Conservation (phyloP, 2,329 filamentous ascomycete species). For the Cladophialophora immunda region DNA sequence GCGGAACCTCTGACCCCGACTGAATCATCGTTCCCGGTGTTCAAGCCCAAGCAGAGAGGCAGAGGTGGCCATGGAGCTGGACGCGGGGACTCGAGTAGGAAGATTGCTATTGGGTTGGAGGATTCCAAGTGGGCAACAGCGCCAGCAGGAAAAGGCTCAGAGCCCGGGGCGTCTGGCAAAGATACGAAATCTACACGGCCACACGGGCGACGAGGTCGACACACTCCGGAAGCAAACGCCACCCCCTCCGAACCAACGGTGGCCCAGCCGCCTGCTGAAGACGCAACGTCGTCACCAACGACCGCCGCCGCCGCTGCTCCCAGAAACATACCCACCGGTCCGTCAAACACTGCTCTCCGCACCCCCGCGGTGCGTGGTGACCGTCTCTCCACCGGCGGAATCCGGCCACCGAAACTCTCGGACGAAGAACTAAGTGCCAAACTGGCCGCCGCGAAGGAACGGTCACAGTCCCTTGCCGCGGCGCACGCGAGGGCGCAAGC, state of each 20-base stretch:
- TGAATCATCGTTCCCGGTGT: conserved; percentile 15
- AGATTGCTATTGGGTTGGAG: conserved; percentile 35
- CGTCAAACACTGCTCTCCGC: conserved; percentile 35
- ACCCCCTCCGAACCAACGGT: conserved; percentile 7
- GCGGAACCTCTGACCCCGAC: conserved; percentile 6
- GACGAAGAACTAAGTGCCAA: conserved; percentile 70
- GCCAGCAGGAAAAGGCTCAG: conserved; percentile 18
- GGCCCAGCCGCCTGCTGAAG: background rate
- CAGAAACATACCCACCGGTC: background rate
- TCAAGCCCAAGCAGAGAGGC: conserved; percentile 27
- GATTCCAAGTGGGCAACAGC: conserved; percentile 39
- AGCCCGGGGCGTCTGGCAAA: conserved; percentile 10
- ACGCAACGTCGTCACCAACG: background rate
- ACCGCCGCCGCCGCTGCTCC: background rate
- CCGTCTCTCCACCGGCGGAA: conserved; percentile 62
- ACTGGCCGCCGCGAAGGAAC: conserved; percentile 68
- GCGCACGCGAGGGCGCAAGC: conserved; percentile 72
- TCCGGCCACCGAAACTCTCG: conserved; percentile 68
- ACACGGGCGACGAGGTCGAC: background rate
- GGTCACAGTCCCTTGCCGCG: conserved; percentile 67
- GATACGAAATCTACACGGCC: conserved; percentile 3
- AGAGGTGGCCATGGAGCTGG: conserved; percentile 23
- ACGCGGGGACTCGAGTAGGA: conserved; percentile 28
- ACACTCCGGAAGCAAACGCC: conserved; percentile 34
- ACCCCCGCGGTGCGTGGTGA: conserved; percentile 62